A percentile compares a stretch with the other conserved stretches of the same genome.
Evolutionary conservation across 148 eudicot genomes (phyloP).

Genomic region (Fagopyrum esculentum): DNA sequence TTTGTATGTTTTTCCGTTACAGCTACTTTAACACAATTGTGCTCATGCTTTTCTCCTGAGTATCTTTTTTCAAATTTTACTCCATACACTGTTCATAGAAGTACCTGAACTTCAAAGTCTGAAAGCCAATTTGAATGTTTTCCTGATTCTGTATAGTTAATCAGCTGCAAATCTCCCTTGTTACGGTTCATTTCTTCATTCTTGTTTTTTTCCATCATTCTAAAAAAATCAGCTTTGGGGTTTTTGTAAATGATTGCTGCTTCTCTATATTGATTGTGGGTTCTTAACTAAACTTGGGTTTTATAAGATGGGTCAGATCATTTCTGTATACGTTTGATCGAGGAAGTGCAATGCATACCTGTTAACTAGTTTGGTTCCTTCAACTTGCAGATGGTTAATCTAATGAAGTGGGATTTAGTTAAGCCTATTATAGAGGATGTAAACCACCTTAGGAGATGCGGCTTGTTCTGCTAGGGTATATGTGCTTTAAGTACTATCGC

Average conservation of each 20-base stretch:
- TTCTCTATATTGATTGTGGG: too few species aligned
- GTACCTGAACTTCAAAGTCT: background rate
- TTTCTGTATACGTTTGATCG: background rate
- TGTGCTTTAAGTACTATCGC: background rate
- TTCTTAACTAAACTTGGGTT: too few species aligned
- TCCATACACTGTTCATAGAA: background rate
- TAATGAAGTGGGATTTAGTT: background rate
- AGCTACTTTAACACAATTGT: background rate
- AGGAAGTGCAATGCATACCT: background rate
- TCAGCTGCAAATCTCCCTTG: background rate
- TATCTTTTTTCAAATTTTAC: background rate
- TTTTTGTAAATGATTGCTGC: too few species aligned
- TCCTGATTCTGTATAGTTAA: background rate
- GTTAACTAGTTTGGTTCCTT: background rate
- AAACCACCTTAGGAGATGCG: background rate
- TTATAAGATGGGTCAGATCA: too few species aligned
- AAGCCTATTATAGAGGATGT: background rate
- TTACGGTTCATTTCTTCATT: too few species aligned
- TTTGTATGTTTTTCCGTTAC: background rate
- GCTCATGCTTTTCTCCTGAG: background rate
- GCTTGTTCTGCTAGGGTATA: background rate
- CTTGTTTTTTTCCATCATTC: too few species aligned
- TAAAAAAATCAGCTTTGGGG: too few species aligned
- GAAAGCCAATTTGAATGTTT: background rate
- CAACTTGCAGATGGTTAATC: background rate